phyloP scores from a whole-genome alignment of 768 basidiomycete species.

The Amanita jacksonii region DNA sequence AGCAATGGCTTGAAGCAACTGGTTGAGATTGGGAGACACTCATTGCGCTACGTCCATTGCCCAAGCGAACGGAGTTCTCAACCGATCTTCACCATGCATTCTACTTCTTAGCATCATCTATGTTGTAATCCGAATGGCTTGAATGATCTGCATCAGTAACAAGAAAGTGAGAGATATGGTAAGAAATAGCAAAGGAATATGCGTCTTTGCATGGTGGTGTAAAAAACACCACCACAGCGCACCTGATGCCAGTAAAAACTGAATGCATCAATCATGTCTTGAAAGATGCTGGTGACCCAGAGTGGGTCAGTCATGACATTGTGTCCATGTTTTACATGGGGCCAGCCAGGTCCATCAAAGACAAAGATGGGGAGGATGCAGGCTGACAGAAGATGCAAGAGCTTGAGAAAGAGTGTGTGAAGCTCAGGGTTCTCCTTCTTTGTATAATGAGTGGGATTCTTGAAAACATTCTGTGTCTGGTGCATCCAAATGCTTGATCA shows the following conservation, averaged over 20 bases:
- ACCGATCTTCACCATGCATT: too few species aligned
- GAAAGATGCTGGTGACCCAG: slow-evolving; percentile 16
- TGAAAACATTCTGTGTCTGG: slow-evolving; percentile 5
- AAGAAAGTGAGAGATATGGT: too few species aligned
- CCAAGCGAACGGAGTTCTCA: too few species aligned
- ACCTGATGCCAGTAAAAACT: slow-evolving; percentile 27
- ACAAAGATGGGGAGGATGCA: slow-evolving; percentile 36
- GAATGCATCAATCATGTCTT: slow-evolving; percentile 29
- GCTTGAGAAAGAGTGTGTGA: slow-evolving; percentile 32
- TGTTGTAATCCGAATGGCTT: too few species aligned
- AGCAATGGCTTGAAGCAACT: too few species aligned
- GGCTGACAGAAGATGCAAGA: slow-evolving; percentile 24
- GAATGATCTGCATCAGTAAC: too few species aligned
- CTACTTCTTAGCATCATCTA: too few species aligned
- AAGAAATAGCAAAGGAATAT: too few species aligned
- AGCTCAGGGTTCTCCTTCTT: slow-evolving; percentile 35
- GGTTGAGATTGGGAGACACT: too few species aligned
- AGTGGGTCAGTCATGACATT: slow-evolving; percentile 19
- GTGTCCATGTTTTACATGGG: slow-evolving; percentile 30
- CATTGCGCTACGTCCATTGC: too few species aligned
- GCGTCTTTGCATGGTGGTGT: too few species aligned
- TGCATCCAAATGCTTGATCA: slow-evolving; percentile 12
- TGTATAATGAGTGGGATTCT: not conserved
- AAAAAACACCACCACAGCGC: too few species aligned
- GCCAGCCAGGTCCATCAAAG: slow-evolving; percentile 39